Conservation (phyloP, 352 stramenopile species). For the Globisporangium nagaii region DNA sequence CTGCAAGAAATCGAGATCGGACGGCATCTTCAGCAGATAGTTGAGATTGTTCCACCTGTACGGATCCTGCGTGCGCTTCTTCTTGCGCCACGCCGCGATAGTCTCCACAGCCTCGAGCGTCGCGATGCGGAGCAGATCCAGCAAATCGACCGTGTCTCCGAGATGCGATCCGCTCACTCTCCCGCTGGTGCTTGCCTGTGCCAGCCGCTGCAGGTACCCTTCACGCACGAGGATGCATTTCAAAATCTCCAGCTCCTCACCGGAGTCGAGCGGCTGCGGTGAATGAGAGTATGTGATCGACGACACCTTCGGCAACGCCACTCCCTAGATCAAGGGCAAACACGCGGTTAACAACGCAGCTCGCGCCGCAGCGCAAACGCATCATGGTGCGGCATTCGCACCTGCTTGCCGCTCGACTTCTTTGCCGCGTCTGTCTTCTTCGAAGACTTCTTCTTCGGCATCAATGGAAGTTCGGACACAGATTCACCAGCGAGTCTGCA, state of each 20-base stretch:
- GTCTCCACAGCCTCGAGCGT: slow-evolving; percentile 88
- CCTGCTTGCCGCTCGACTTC: neutral
- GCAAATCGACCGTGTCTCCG: slow-evolving; percentile 68
- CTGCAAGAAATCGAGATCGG: slow-evolving; percentile 88
- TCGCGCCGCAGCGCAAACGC: too few relatives aligned
- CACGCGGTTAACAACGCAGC: neutral
- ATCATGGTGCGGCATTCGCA: too few relatives aligned
- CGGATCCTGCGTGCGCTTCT: slow-evolving; percentile 20
- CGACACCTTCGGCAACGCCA: slow-evolving; percentile 36
- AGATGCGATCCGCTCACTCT: slow-evolving; percentile 51
- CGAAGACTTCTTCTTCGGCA: slow-evolving; percentile 6
- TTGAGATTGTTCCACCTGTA: slow-evolving; percentile 91
- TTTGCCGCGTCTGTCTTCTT: slow-evolving; percentile 10
- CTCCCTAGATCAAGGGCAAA: neutral
- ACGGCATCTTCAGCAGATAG: slow-evolving; percentile 89
- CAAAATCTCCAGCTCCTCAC: slow-evolving; percentile 83
- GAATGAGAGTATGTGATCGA: slow-evolving; percentile 24
- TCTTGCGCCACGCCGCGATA: slow-evolving; percentile 65
- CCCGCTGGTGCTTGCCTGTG: slow-evolving; percentile 30
- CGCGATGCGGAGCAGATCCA: slow-evolving; percentile 82
- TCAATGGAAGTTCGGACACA: slow-evolving; percentile 1
- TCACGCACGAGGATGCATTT: slow-evolving; percentile 88
- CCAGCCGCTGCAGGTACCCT: slow-evolving; percentile 80
- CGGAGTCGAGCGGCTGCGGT: slow-evolving; percentile 31
- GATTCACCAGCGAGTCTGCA: neutral